Evolutionary conservation across 305 asterid species (phyloP).

Genomic region (Solanum hybrid): DNA sequence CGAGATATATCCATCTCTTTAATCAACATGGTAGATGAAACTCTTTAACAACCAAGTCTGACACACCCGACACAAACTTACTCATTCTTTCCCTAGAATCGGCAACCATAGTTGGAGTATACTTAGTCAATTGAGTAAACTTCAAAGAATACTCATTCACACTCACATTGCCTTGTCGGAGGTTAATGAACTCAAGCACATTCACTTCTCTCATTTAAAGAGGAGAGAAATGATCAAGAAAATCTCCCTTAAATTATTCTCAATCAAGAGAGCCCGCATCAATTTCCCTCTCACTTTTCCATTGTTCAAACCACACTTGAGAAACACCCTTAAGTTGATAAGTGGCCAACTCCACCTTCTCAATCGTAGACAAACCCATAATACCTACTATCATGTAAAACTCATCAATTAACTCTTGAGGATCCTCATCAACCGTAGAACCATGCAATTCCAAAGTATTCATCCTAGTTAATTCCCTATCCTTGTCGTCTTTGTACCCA

Average conservation of each 20-base stretch:
- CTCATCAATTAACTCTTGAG: background rate
- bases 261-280: background rate
- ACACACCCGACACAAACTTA: background rate
- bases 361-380: background rate
- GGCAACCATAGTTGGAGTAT: background rate
- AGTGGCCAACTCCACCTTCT: fast-evolving
- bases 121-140: background rate
- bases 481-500: background rate
- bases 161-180: background rate
- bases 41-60: background rate
- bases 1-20: background rate
- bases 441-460: background rate
- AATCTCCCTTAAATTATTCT: background rate
- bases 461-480: background rate
- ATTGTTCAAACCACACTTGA: background rate
- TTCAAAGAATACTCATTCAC: background rate
- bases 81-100: background rate
- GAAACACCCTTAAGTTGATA: background rate
- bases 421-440: background rate
- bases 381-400: background rate
- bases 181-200: background rate
- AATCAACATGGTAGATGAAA: background rate
- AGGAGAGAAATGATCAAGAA: background rate
- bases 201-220: background rate
- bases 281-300: background rate